Percentiles rank a stretch among this genome's conserved stretches.
These are phyloP conservation scores for Microthlaspi erraticum DNA, from an alignment of 345 rosid species.

Conservation along the genomic window DNA sequence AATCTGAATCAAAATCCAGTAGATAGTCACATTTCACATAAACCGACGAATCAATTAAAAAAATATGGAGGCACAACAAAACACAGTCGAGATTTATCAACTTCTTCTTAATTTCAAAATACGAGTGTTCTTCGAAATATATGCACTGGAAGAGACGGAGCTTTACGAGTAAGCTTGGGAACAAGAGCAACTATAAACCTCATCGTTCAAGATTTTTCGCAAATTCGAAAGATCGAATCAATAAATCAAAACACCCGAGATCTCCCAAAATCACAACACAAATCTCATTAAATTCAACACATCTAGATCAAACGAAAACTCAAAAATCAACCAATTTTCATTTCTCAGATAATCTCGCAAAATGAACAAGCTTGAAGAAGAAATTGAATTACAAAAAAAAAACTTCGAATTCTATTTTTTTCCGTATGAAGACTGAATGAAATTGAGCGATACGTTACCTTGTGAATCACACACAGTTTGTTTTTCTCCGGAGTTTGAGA, in stretches of 20 bases:
- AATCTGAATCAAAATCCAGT: conserved; percentile 8
- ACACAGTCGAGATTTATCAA: conserved; percentile 3
- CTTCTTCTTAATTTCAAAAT: neutral
- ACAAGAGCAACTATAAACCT: conserved; percentile 23
- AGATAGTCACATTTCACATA: conserved; percentile 21
- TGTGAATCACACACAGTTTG: conserved; percentile 29
- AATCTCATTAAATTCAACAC: conserved; percentile 13
- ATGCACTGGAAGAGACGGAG: neutral
- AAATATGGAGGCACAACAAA: neutral
- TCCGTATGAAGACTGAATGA: neutral
- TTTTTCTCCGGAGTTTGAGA: conserved; percentile 26
- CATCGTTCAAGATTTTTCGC: neutral
- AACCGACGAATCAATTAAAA: neutral
- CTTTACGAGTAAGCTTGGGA: neutral
- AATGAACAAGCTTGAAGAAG: conserved; percentile 3
- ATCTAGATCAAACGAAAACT: conserved; percentile 24
- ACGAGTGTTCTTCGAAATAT: neutral
- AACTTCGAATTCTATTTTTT: neutral
- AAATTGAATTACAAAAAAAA: neutral
- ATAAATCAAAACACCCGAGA: conserved; percentile 11
- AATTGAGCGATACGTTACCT: conserved; percentile 33
- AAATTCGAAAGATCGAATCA: conserved; percentile 5
- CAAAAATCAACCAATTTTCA: neutral
- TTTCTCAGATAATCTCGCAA: neutral
- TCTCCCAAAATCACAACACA: neutral